Evolutionary conservation across 1,139 yeast species (phyloP).

Genomic region (Protomyces macrosporus): DNA sequence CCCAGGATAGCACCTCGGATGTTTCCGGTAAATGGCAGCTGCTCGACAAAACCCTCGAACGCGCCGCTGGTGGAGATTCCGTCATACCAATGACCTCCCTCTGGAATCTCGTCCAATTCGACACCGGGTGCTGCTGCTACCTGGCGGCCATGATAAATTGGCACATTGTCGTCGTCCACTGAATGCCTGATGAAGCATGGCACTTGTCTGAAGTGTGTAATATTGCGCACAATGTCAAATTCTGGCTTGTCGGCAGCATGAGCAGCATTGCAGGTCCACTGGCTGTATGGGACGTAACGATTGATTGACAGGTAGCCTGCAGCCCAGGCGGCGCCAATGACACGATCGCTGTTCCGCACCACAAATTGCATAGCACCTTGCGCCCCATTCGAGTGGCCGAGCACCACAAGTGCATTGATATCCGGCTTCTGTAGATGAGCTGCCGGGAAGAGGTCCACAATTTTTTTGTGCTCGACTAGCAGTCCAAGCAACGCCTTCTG

Average conservation of each 20-base stretch:
- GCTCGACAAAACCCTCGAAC: neutral
- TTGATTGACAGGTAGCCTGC: conserved; percentile 6
- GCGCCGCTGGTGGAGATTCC: conserved; percentile 1
- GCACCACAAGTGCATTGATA: neutral
- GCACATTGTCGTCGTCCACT: conserved; percentile 5
- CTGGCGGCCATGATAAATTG: conserved; percentile 5
- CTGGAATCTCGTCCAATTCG: neutral
- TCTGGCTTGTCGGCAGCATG: neutral
- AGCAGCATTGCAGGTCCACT: conserved; percentile 1
- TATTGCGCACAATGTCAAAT: conserved; percentile 1
- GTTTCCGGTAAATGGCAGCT: neutral
- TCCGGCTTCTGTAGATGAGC: neutral
- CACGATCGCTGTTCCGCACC: conserved; percentile 1
- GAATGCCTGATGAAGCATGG: conserved; percentile 4
- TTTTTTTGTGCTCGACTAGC: neutral
- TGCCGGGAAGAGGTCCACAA: neutral
- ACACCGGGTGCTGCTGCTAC: neutral
- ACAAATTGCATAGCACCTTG: conserved; percentile 19
- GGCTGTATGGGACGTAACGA: conserved; percentile 5
- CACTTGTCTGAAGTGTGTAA: neutral
- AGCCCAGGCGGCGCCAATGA: conserved; percentile 7
- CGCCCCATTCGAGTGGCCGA: conserved; percentile 11
- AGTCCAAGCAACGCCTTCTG: neutral
- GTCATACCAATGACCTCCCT: conserved; percentile 4
- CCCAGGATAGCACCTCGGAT: conserved; percentile 1